Conservation (phyloP, 2,329 filamentous ascomycete genomes). For the Diaporthe australafricana region DNA sequence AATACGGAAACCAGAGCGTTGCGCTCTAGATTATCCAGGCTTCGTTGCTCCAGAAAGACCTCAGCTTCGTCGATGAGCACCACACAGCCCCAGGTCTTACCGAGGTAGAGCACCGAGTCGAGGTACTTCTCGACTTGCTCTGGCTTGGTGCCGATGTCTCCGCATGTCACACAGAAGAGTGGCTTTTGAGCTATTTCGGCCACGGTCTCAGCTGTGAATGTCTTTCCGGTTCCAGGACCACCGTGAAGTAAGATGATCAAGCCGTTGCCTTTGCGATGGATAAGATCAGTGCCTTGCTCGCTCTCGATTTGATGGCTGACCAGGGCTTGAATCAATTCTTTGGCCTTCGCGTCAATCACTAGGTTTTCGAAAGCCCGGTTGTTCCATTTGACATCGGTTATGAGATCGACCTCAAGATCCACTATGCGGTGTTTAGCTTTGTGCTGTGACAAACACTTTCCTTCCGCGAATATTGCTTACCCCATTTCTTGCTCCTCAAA, state of each 20-base stretch:
- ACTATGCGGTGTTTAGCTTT: background rate
- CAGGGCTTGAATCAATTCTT: conserved; percentile 45
- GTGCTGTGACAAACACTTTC: too few species aligned
- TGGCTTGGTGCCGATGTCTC: conserved; percentile 49
- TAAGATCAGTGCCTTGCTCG: conserved; percentile 47
- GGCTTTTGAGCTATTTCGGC: conserved; percentile 50
- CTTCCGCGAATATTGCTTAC: background rate
- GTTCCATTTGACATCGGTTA: conserved; percentile 41
- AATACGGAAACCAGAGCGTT: conserved; percentile 53
- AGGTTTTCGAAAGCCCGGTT: conserved; percentile 39
- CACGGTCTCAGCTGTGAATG: conserved; percentile 50
- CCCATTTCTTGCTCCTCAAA: conserved; percentile 1
- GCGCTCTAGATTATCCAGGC: conserved; percentile 46
- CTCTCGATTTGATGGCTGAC: conserved; percentile 41
- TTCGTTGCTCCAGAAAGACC: conserved; percentile 50
- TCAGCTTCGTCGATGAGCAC: conserved; percentile 54
- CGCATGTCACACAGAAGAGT: conserved; percentile 51
- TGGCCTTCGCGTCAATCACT: conserved; percentile 40
- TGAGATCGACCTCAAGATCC: conserved; percentile 40
- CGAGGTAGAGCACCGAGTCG: conserved; percentile 44
- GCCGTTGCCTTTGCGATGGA: conserved; percentile 49
- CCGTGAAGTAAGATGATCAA: conserved; percentile 50
- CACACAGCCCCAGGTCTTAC: conserved; percentile 34
- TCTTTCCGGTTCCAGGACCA: conserved; percentile 50
- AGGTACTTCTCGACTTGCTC: conserved; percentile 47